Evolutionary conservation across 2,329 filamentous ascomycete genomes (phyloP), one percentile per base, ranked within the genome.

Genomic region (Fusarium compactum): DNA sequence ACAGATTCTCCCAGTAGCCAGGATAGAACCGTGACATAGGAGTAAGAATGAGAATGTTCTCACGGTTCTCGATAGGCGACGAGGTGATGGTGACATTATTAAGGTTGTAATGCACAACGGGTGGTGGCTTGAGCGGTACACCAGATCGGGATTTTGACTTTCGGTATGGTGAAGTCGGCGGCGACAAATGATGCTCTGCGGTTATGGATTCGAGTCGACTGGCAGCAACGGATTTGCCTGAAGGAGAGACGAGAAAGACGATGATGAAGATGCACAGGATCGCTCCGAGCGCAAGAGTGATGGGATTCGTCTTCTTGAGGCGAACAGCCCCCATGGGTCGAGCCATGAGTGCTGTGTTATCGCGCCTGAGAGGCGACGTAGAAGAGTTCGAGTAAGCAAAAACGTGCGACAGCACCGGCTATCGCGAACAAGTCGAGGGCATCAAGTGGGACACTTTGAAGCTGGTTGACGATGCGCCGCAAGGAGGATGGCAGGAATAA

Each of bases 1-100:
- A 80, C 29, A 99, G 85, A 76, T 98, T 99, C 80, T 97, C 91
- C 95, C 96, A 99, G 84, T 98, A 99, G 73, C 88, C 90, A 75
- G 92, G 91, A 81, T 98, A 98, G 85, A 98, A 99, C 68, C 93
- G 90, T 32, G 94, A 92, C 82, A 99, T 90, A 12, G 96, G 96
- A 2, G 96, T 98, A 65, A 99, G 87, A 77, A 99, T 92, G 58
- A 99, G 90, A 64, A 99, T 87, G 54, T 91, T 92, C 83, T 99
- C 96, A 71, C 89, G 85, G 78, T 97, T 96, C 67, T 86, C 88
- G 53, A 94, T 84, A 3, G 96, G 93, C 70, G 92, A 87, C 54
- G 86, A 80, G 22, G 95, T 92, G 62, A 93, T 93, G 45, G 95
- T 98, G 74, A 98, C 89, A 82, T 95, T 95, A 85, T 98, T 98